phyloP scores from a whole-genome alignment of 169 alveolate genomes.

The Cystoisospora suis region DNA sequence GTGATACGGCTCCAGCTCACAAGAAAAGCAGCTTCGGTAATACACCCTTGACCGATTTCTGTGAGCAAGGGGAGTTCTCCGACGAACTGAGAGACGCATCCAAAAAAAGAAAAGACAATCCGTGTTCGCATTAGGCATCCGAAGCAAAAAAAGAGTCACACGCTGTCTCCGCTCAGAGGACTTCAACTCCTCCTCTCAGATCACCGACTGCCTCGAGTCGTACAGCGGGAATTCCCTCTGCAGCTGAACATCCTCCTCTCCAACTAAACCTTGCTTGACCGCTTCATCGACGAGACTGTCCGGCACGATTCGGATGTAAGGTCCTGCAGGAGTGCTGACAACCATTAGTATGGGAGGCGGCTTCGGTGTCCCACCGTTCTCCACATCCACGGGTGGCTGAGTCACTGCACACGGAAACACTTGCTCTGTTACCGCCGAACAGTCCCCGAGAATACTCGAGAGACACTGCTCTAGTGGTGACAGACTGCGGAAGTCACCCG shows the following conservation, averaged over 20 bases:
- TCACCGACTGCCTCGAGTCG: background rate
- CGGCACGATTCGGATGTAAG: constrained; percentile 35
- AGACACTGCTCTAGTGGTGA: constrained; percentile 11
- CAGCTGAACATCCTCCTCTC: constrained; percentile 30
- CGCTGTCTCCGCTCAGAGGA: too few species aligned
- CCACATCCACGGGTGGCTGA: background rate
- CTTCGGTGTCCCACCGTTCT: background rate
- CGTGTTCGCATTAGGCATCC: background rate
- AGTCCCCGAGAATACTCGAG: background rate
- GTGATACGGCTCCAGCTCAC: too few species aligned
- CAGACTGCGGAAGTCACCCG: background rate
- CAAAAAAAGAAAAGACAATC: background rate
- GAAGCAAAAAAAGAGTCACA: background rate
- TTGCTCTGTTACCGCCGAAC: constrained; percentile 12
- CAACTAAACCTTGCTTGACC: constrained; percentile 11
- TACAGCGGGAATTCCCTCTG: constrained; percentile 33
- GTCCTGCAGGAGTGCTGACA: constrained; percentile 44
- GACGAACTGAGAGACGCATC: background rate
- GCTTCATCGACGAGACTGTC: constrained; percentile 37
- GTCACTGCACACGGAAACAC: constrained; percentile 13
- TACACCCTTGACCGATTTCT: too few species aligned
- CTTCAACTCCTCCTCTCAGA: too few species aligned
- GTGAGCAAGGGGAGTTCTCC: too few species aligned
- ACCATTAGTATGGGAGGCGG: constrained; percentile 22
- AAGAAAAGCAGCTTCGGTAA: too few species aligned